phyloP scores from a whole-genome alignment of 768 basidiomycete species.

The Clathrus columnatus region DNA sequence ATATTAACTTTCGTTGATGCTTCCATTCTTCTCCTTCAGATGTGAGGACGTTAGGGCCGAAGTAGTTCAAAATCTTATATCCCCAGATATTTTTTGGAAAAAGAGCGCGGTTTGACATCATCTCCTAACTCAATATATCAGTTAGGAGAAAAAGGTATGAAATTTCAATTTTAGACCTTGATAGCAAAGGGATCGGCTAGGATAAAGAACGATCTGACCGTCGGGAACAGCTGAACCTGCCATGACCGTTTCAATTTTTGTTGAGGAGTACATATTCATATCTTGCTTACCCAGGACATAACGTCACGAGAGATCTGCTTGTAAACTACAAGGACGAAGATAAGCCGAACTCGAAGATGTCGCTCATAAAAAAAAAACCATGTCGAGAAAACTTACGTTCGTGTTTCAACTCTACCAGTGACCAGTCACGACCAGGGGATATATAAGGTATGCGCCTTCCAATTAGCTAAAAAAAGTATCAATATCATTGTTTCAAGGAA shows the following conservation, averaged over 20 bases:
- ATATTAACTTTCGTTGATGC: constrained; percentile 50
- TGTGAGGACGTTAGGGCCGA: constrained; percentile 54
- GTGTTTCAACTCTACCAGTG: background rate
- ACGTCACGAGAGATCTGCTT: too few species aligned
- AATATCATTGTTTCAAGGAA: background rate
- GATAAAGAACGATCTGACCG: background rate
- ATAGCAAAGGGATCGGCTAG: background rate
- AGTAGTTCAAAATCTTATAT: constrained; percentile 40
- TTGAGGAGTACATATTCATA: background rate
- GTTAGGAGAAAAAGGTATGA: background rate
- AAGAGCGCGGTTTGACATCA: constrained; percentile 36
- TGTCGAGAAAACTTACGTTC: background rate
- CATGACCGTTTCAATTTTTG: background rate
- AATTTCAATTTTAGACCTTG: background rate
- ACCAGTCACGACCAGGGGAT: background rate
- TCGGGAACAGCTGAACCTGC: background rate
- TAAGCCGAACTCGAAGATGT: too few species aligned
- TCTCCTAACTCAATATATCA: constrained; percentile 38
- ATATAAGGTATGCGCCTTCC: background rate
- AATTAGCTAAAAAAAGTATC: background rate
- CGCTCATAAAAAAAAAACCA: too few species aligned
- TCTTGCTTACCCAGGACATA: background rate
- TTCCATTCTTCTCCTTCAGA: constrained; percentile 62
- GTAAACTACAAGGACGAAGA: too few species aligned
- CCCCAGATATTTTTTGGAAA: constrained; percentile 48